Evolutionary conservation across 2,329 filamentous ascomycete species (phyloP), one percentile per base, ranked within the genome.

Genomic region (Colletotrichum australisinense): DNA sequence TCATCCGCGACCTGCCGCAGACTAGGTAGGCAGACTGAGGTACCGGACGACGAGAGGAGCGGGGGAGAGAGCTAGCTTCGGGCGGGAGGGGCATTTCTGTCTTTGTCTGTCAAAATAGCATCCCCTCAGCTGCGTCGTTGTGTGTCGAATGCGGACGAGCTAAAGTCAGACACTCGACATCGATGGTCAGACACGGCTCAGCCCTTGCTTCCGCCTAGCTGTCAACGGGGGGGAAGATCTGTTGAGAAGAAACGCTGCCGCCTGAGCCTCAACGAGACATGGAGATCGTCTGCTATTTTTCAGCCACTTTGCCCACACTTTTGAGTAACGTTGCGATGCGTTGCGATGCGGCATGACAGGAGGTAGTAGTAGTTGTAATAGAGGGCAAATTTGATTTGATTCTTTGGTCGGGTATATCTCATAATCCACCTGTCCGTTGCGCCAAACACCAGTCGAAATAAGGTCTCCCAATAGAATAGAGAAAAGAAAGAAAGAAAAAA

Each of bases 391-490:
- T 24, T 28, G 5, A 22, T 58, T 38, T 26, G 42, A 49, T 53
- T 73, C 49, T 62, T 35, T 35, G 56, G 42, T 59, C 46, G 70
- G 70, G 60, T 73, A 73, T 73, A 42, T 70, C 65, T 53, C 70
- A 57, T 60, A 30, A 49, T 70, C 67, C 55, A 12, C 38, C 66
- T 12, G 35, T 59, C 59, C 42, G 16, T 22, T 63, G 53, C 70
- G 70, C 67, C 67, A 55, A 53, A 53, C 46, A 16, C 46, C 60
- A 24, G 28, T 8, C 62, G n/a, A 35, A 38, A 19, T 14, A 11
- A 46, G 28, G 30, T 53, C 14, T 11, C 16, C 35, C 46, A 26
- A 63, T 16, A 63, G 49, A 12, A 2, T 22, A 63, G 28, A 4
- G 19, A 49, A 19, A 4, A 49, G n/a, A 46, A 46, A 19, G 24